Conservation (phyloP, 2,329 filamentous ascomycete genomes). For the Lachnellula hyalina region DNA sequence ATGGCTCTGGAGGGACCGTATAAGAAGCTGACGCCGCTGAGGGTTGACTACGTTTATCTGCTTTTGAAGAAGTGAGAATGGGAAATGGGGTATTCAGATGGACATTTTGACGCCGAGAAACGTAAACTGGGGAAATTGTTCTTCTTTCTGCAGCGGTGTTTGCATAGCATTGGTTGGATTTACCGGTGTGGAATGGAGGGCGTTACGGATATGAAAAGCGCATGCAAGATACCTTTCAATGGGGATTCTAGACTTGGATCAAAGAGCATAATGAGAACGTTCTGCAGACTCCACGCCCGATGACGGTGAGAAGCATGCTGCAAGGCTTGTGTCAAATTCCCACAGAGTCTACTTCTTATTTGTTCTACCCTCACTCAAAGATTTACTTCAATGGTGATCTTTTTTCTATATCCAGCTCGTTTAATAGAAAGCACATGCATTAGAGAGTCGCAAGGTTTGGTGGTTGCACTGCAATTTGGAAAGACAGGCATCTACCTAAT, state of each 20-base stretch:
- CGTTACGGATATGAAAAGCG: slow-evolving; percentile 24
- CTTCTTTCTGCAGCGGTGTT: not conserved
- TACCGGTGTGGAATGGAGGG: slow-evolving; percentile 8
- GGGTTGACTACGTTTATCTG: slow-evolving; percentile 91
- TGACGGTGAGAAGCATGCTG: too few relatives aligned
- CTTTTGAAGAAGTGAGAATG: slow-evolving; percentile 75
- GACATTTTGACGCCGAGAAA: too few relatives aligned
- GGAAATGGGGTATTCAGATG: not conserved
- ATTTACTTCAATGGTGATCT: too few relatives aligned
- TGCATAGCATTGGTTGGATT: slow-evolving; percentile 20
- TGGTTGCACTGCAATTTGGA: too few relatives aligned
- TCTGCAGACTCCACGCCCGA: not conserved
- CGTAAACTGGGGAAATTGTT: not conserved
- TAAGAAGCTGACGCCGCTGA: slow-evolving; percentile 86
- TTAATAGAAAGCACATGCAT: too few relatives aligned
- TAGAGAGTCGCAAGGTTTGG: too few relatives aligned
- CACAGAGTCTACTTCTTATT: too few relatives aligned
- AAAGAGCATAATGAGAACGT: not conserved
- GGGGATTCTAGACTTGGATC: not conserved
- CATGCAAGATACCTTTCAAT: not conserved
- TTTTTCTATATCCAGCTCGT: too few relatives aligned
- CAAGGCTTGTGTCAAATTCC: too few relatives aligned
- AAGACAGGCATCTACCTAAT: too few relatives aligned
- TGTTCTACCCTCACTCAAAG: too few relatives aligned
- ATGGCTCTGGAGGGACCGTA: slow-evolving; percentile 90